Percentiles rank a stretch among this genome's conserved stretches.
These are phyloP conservation scores for Chalciporus sp. DNA, from an alignment of 1,284 basidiomycete species.

Conservation along the genomic window DNA sequence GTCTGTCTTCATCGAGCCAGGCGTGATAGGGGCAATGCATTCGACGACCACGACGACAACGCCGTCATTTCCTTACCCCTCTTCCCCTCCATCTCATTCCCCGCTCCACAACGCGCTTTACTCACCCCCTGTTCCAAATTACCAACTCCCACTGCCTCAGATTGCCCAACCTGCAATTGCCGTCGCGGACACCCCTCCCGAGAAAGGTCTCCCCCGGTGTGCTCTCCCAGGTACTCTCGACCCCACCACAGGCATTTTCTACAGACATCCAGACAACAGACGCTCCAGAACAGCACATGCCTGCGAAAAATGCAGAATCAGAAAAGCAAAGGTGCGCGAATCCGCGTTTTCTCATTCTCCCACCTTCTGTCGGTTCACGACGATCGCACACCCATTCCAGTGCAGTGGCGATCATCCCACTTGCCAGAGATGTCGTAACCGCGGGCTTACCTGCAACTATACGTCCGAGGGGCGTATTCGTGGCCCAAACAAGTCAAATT, in stretches of 20 bases:
- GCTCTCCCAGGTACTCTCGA: constrained; percentile 60
- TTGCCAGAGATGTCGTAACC: constrained; percentile 54
- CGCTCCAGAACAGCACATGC: constrained; percentile 62
- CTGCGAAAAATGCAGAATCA: constrained; percentile 61
- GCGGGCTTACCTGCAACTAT: constrained; percentile 56
- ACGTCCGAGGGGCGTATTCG: constrained; percentile 63
- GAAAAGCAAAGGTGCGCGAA: constrained; percentile 61
- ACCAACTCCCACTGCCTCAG: neutral
- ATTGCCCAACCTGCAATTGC: constrained; percentile 3
- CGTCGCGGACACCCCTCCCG: constrained; percentile 6
- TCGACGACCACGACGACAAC: neutral
- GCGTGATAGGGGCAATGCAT: neutral
- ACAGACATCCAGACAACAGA: constrained; percentile 59
- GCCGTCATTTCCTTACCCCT: neutral
- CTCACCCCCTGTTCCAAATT: neutral
- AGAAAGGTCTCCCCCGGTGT: constrained; percentile 28
- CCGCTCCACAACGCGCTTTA: neutral
- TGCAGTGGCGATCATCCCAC: constrained; percentile 62
- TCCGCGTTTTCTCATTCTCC: neutral
- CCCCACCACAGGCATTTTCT: constrained; percentile 59
- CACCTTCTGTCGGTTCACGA: constrained; percentile 1
- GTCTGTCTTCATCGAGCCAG: neutral
- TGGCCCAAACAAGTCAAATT: constrained; percentile 58
- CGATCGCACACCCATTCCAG: constrained; percentile 32
- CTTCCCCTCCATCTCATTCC: neutral